These are phyloP conservation scores for Henckelia pumila DNA, from an alignment of 257 asterid species.

Conservation along the genomic window DNA sequence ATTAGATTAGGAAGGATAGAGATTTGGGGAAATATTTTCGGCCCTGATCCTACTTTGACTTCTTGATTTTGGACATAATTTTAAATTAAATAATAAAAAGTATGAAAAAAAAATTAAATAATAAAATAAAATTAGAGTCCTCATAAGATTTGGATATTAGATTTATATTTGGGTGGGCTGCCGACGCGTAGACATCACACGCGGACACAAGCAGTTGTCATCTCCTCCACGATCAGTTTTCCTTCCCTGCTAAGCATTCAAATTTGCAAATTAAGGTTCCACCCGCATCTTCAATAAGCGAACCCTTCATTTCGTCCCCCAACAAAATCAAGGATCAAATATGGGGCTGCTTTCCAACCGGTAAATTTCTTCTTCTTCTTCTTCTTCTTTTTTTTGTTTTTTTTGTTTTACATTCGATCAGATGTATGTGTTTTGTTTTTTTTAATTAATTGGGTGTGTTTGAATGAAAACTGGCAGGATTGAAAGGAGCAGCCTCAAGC, in stretches of 20 bases:
- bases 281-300: neutral
- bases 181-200: neutral
- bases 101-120: no score
- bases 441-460: neutral
- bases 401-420: conserved; percentile 9
- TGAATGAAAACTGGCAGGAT: conserved; percentile 41
- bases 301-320: neutral
- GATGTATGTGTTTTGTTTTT: neutral
- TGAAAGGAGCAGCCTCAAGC: conserved; percentile 59
- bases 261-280: neutral
- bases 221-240: neutral
- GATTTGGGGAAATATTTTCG: no score
- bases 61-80: no score
- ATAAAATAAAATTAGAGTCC: no score
- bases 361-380: conserved; percentile 23
- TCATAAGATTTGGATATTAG: no score
- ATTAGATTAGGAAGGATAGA: no score
- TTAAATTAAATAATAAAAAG: no score
- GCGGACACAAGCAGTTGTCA: neutral
- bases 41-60: no score
- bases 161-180: neutral
- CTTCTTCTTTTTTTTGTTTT: neutral
- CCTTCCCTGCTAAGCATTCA: neutral
- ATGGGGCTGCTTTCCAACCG: conserved; percentile 63
- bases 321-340: conserved; percentile 3